Evolutionary conservation across 768 basidiomycete genomes (phyloP).

Genomic region (Gymnopilus junonius): DNA sequence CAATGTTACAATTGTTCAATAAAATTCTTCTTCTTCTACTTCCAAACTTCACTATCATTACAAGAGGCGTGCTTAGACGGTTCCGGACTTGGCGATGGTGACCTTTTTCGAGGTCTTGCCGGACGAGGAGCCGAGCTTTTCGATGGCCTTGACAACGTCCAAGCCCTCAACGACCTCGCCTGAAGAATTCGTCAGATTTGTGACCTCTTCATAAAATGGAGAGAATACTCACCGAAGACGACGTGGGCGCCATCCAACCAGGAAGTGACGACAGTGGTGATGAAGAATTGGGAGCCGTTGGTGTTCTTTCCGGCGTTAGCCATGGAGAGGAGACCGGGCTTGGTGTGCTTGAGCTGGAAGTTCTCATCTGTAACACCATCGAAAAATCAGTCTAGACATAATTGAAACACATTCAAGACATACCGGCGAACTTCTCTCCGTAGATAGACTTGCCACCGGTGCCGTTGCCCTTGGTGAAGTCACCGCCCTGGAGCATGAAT

Average conservation of each 20-base stretch:
- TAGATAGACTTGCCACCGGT: slow-evolving; percentile 86
- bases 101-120: slow-evolving; percentile 51
- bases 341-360: slow-evolving; percentile 76
- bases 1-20: slow-evolving; percentile 8
- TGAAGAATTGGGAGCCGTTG: slow-evolving; percentile 92
- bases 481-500: slow-evolving; percentile 94
- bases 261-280: slow-evolving; percentile 78
- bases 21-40: slow-evolving; percentile 4
- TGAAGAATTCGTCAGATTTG: slow-evolving; percentile 18
- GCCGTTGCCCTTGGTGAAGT: slow-evolving; percentile 74
- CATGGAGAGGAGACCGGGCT: slow-evolving; percentile 74
- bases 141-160: slow-evolving; percentile 54
- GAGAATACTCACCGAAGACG: slow-evolving; percentile 61
- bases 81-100: slow-evolving; percentile 60
- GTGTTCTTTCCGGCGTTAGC: slow-evolving; percentile 85
- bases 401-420: slow-evolving; percentile 16
- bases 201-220: too few species aligned
- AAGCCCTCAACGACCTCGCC: slow-evolving; percentile 71
- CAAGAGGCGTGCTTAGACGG: slow-evolving; percentile 31
- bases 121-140: slow-evolving; percentile 39
- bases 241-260: slow-evolving; percentile 76
- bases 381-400: neutral
- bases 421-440: slow-evolving; percentile 69
- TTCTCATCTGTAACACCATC: slow-evolving; percentile 70
- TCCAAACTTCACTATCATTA: neutral